Evolutionary conservation across 2,329 filamentous ascomycete species (phyloP).

Genomic region (Xylariaceae sp.): DNA sequence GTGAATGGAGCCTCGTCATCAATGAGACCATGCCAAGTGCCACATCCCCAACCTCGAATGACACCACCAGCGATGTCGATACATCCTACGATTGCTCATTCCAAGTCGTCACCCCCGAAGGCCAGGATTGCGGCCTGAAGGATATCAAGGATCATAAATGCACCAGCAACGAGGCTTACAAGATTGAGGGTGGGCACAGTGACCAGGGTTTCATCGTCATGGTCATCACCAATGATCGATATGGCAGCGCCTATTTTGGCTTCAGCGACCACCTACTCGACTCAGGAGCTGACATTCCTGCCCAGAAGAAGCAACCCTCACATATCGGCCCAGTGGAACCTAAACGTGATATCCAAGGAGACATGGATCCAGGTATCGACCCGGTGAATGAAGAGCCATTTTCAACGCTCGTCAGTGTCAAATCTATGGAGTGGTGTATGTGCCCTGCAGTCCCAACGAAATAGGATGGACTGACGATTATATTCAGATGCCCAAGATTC

Average conservation of each 20-base stretch:
- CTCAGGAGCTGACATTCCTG: slow-evolving; percentile 6
- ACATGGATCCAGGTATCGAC: no score
- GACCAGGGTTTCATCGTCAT: slow-evolving; percentile 13
- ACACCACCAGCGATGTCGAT: not conserved
- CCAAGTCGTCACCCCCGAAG: not conserved
- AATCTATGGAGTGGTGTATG: no score
- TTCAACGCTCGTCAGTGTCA: no score
- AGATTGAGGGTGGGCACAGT: slow-evolving; percentile 13
- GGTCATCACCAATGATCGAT: slow-evolving; percentile 6
- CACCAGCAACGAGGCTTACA: slow-evolving; percentile 3
- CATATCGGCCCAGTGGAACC: no score
- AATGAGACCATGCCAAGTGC: not conserved
- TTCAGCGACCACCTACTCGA: slow-evolving; percentile 16
- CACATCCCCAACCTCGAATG: not conserved
- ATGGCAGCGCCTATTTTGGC: slow-evolving; percentile 12
- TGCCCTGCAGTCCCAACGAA: no score
- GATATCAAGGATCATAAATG: slow-evolving; percentile 6
- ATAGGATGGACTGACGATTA: not conserved
- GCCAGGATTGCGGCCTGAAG: slow-evolving; percentile 11
- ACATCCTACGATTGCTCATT: slow-evolving; percentile 4
- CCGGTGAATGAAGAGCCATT: no score
- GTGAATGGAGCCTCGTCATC: slow-evolving; percentile 14
- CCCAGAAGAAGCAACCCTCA: slow-evolving; percentile 4
- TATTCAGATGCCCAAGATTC: slow-evolving; percentile 10
- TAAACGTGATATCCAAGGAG: not conserved